Conservation (phyloP, 106 monocot genomes). For the Apostasia shenzhenica region DNA sequence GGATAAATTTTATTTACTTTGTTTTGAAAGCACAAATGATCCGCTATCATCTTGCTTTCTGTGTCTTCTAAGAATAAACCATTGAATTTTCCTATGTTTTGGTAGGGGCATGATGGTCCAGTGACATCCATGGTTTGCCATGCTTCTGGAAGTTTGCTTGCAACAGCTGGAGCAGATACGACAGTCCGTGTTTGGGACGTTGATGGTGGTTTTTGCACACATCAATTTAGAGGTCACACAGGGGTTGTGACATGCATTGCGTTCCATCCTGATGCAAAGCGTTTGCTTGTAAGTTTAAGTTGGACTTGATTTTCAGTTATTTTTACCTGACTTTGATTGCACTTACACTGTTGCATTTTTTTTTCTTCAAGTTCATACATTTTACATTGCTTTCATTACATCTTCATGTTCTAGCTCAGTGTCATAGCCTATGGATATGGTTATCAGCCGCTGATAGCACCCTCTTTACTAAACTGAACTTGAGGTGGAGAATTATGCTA, state of each 20-base stretch:
- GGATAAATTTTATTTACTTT: neutral
- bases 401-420: too few relatives aligned
- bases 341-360: neutral
- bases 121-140: constrained; percentile 87
- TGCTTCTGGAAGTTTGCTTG: constrained; percentile 92
- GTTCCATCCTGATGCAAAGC: constrained; percentile 80
- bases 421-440: too few relatives aligned
- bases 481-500: too few relatives aligned
- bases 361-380: neutral
- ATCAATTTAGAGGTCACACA: constrained; percentile 85
- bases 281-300: constrained; percentile 57
- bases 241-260: constrained; percentile 75
- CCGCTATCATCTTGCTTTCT: neutral
- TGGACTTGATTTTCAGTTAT: neutral
- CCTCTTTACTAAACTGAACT: too few relatives aligned
- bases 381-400: too few relatives aligned
- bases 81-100: constrained; percentile 5
- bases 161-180: constrained; percentile 85
- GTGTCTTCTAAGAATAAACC: neutral
- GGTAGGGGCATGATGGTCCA: constrained; percentile 90
- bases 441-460: too few relatives aligned
- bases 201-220: constrained; percentile 96
- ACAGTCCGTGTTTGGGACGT: constrained; percentile 94
- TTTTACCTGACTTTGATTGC: neutral
- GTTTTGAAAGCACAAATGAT: neutral